A percentile compares a stretch with the other conserved stretches of the same genome.
Evolutionary conservation across 768 basidiomycete genomes (phyloP).

Genomic region (Mycena haematopus): DNA sequence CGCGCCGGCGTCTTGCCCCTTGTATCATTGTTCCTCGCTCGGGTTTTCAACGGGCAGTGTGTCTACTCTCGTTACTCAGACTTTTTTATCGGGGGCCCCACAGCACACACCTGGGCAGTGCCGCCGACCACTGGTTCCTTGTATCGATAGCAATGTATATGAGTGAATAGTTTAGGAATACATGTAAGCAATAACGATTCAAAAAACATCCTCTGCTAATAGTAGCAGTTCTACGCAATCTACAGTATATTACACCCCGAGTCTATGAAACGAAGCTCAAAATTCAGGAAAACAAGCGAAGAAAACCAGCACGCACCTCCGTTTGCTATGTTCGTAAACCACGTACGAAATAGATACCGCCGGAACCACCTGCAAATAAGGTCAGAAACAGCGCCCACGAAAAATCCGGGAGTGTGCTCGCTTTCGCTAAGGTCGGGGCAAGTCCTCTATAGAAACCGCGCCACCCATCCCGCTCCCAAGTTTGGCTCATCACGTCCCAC

Average conservation of each 20-base stretch:
- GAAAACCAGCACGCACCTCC: conserved; percentile 52
- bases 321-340: conserved; percentile 88
- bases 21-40: too few relatives aligned
- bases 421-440: conserved; percentile 92
- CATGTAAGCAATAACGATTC: conserved; percentile 18
- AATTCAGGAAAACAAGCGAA: background rate
- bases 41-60: too few relatives aligned
- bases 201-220: conserved; percentile 15
- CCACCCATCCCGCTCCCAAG: conserved; percentile 88
- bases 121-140: too few relatives aligned
- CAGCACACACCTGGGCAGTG: too few relatives aligned
- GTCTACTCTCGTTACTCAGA: too few relatives aligned
- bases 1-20: too few relatives aligned
- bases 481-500: conserved; percentile 81
- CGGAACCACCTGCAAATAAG: conserved; percentile 76
- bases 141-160: conserved; percentile 9
- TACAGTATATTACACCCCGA: conserved; percentile 65
- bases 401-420: conserved; percentile 30
- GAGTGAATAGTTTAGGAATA: conserved; percentile 21
- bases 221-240: conserved; percentile 22
- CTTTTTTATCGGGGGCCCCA: too few relatives aligned
- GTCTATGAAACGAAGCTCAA: conserved; percentile 45
- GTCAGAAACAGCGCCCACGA: background rate
- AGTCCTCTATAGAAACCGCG: conserved; percentile 93
- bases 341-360: conserved; percentile 97